These are phyloP conservation scores for Termitomyces eurrhizus DNA, from an alignment of 768 basidiomycete genomes.

Conservation along the genomic window DNA sequence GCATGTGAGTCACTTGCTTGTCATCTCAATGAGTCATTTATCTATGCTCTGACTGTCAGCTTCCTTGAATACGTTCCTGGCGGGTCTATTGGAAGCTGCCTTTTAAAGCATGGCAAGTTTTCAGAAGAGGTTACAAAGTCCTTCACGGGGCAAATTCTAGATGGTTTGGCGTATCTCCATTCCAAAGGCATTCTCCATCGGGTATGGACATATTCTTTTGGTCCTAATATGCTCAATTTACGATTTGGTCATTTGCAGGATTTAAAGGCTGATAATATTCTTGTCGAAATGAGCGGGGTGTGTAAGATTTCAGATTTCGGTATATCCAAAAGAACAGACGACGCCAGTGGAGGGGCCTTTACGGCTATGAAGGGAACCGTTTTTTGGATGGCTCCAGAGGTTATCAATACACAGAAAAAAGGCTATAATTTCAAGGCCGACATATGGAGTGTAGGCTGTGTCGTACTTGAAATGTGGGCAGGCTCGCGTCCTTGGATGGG, in stretches of 20 bases:
- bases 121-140: constrained; percentile 89
- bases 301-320: constrained; percentile 99
- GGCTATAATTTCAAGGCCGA: constrained; percentile 97
- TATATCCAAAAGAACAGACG: constrained; percentile 93
- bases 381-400: constrained; percentile 99
- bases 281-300: constrained; percentile 86
- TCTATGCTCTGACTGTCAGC: constrained; percentile 35
- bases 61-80: constrained; percentile 99
- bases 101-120: constrained; percentile 91
- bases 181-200: constrained; percentile 89
- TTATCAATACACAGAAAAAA: constrained; percentile 80
- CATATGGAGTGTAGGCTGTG: constrained; percentile 98
- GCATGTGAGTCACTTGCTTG: constrained; percentile 65
- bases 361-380: constrained; percentile 98
- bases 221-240: background rate
- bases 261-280: constrained; percentile 96
- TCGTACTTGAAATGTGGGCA: constrained; percentile 99
- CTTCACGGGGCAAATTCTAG: constrained; percentile 88
- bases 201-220: constrained; percentile 35
- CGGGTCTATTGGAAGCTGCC: constrained; percentile 87
- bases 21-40: constrained; percentile 1
- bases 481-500: constrained; percentile 94
- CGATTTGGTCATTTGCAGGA: constrained; percentile 48
- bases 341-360: constrained; percentile 76
- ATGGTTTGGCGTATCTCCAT: constrained; percentile 91